Evolutionary conservation across 306 rosid genomes (phyloP), one percentile per base, ranked within the genome.

Genomic region (Dicorynia guianensis): DNA sequence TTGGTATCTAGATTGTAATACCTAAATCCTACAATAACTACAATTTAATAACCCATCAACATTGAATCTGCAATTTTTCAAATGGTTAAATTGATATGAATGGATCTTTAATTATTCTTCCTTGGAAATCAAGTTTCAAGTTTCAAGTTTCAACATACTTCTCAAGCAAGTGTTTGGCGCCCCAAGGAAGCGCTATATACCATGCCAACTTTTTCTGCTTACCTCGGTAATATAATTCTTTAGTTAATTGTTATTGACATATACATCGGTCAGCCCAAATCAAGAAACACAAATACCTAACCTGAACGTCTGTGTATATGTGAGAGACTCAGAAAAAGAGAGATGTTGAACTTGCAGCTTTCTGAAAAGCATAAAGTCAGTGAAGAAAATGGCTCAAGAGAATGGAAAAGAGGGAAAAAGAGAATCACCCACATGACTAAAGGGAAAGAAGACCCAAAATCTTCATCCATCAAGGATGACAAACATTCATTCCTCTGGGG

Each of bases 301-400:
- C 44, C 60, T 12, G 52, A 7, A 39, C 13, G 56, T 54, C 25
- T 52, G 18, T 58, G 50, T 20, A 42, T 14, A 42, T 8, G 46
- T 19, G 52, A 4, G 11, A 1, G n/a, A 39, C 30, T 20, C 53
- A 59, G 38, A 59, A 70, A 49, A 63, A 15, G 80, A 76, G 47
- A 10, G 84, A 40, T 11, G 13, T 7, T 48, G 63, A 72, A 43
- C 61, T 44, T 75, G 84, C 89, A 60, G 64, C 91, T 85, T 91
- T 85, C 74, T 52, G 53, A 79, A 89, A 89, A 87, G 95, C 79
- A 86, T 78, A 79, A 81, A 87, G 87, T 64, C 49, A 18, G 79
- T 74, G 50, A 80, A 69, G 80, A 80, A 79, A 89, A 65, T 57
- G 78, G 70, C 70, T 76, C 76, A 84, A 60, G 74, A 79, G 82